Percentiles rank a stretch among this genome's conserved stretches.
Conservation (phyloP, 495 filamentous ascomycete species). For the Daldinia decipiens region DNA sequence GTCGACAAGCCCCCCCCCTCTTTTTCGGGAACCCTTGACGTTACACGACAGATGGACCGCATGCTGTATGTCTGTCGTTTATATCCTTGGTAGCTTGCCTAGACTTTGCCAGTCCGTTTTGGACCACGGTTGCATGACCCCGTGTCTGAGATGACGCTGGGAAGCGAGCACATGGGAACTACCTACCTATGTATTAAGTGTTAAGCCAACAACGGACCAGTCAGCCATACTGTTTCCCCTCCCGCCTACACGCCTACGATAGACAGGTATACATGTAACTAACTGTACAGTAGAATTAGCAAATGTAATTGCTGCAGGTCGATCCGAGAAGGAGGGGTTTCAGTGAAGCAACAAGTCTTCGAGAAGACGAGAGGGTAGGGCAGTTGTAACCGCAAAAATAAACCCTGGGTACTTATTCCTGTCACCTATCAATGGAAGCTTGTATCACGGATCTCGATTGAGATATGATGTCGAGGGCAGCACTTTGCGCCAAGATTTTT, state of each 20-base stretch:
- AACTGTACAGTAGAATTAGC: slow-evolving; percentile 31
- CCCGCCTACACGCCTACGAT: slow-evolving; percentile 1
- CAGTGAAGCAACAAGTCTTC: slow-evolving; percentile 24
- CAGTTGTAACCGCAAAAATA: slow-evolving; percentile 35
- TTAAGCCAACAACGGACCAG: slow-evolving; percentile 25
- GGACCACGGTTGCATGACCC: slow-evolving; percentile 43
- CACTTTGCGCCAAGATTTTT: slow-evolving; percentile 7
- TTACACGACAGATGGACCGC: slow-evolving; percentile 42
- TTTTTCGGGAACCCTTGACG: slow-evolving; percentile 40
- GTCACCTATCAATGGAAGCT: slow-evolving; percentile 27
- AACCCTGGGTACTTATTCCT: slow-evolving; percentile 15
- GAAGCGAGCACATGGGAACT: slow-evolving; percentile 38
- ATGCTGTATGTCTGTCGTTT: slow-evolving; percentile 44
- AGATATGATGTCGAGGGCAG: slow-evolving; percentile 31
- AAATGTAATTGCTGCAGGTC: slow-evolving; percentile 33
- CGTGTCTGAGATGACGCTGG: slow-evolving; percentile 44
- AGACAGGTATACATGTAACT: slow-evolving; percentile 2
- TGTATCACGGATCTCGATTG: slow-evolving; percentile 38
- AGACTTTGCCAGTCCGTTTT: slow-evolving; percentile 40
- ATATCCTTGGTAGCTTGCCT: slow-evolving; percentile 33
- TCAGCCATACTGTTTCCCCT: slow-evolving; percentile 22
- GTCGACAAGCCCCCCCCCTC: slow-evolving; percentile 19
- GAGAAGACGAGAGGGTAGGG: slow-evolving; percentile 21
- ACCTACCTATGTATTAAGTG: slow-evolving; percentile 8
- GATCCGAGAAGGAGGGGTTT: slow-evolving; percentile 35